Evolutionary conservation across 2,329 filamentous ascomycete species (phyloP).

Genomic region (Colletotrichum cereale): DNA sequence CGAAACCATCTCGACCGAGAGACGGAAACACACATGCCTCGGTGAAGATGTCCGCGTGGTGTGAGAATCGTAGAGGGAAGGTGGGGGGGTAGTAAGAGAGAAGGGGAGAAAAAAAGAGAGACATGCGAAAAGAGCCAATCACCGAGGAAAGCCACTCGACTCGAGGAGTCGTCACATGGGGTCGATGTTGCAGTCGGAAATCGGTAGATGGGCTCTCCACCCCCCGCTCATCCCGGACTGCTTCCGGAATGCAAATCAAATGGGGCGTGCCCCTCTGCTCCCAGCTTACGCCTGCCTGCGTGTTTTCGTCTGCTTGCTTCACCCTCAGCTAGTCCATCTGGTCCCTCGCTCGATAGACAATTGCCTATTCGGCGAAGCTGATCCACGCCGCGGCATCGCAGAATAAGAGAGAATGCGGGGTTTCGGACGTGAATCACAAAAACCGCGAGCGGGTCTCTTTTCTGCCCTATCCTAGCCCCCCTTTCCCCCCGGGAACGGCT

Average conservation of each 20-base stretch:
- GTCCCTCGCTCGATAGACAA: neutral
- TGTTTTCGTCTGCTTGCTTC: neutral
- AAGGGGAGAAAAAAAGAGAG: neutral
- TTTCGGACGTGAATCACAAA: neutral
- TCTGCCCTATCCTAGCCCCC: neutral
- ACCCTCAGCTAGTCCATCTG: neutral
- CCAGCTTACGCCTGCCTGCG: neutral
- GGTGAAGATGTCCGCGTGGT: neutral
- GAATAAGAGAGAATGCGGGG: neutral
- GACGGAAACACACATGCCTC: neutral
- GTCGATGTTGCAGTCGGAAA: constrained; percentile 31
- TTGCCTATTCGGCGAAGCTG: neutral
- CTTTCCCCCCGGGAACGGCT: neutral
- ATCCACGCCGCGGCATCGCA: neutral
- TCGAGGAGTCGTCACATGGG: constrained; percentile 20
- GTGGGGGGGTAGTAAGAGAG: too few relatives aligned
- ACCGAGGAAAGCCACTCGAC: neutral
- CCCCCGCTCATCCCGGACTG: neutral
- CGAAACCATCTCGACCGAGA: neutral
- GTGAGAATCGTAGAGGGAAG: neutral
- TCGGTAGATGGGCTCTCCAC: constrained; percentile 5
- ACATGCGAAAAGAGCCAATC: neutral
- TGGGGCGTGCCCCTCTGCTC: constrained; percentile 25
- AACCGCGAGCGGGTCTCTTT: neutral
- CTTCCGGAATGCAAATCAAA: neutral